Evolutionary conservation across 495 filamentous ascomycete genomes (phyloP).

Genomic region (Chaetomidium leptoderma): DNA sequence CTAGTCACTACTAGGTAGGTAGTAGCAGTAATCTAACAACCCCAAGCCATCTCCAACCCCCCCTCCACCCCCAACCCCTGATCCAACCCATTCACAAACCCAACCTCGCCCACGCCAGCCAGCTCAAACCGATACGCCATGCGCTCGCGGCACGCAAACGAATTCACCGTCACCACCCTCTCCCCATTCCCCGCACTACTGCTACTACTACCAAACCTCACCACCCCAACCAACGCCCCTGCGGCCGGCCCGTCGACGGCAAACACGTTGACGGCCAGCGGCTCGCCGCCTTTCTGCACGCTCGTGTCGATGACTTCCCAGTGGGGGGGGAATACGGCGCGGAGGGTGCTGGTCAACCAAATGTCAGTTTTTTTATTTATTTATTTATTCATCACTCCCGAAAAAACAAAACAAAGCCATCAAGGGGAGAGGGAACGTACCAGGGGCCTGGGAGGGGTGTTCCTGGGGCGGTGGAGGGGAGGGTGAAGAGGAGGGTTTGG

Average conservation of each 20-base stretch:
- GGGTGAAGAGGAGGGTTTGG: constrained; percentile 21
- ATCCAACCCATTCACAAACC: constrained; percentile 10
- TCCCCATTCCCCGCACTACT: background rate
- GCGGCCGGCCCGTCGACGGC: constrained; percentile 28
- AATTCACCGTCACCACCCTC: constrained; percentile 24
- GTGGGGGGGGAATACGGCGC: constrained; percentile 32
- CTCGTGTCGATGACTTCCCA: constrained; percentile 24
- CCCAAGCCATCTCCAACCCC: constrained; percentile 1
- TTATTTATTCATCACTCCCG: too few species aligned
- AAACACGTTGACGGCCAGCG: constrained; percentile 30
- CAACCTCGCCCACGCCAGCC: constrained; percentile 25
- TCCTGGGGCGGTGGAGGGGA: constrained; percentile 12
- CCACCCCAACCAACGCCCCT: constrained; percentile 31
- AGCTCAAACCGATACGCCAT: constrained; percentile 29
- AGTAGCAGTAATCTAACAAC: too few species aligned
- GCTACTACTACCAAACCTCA: constrained; percentile 20
- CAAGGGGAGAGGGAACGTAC: too few species aligned
- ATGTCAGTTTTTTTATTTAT: too few species aligned
- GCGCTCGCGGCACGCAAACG: constrained; percentile 31
- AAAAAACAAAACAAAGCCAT: too few species aligned
- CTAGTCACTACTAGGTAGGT: too few species aligned
- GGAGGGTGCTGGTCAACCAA: too few species aligned
- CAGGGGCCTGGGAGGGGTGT: constrained; percentile 27
- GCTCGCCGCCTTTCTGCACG: constrained; percentile 6
- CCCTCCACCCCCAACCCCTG: background rate